These are phyloP conservation scores for Luffa aegyptiaca DNA, from an alignment of 306 rosid genomes.

Conservation along the genomic window DNA sequence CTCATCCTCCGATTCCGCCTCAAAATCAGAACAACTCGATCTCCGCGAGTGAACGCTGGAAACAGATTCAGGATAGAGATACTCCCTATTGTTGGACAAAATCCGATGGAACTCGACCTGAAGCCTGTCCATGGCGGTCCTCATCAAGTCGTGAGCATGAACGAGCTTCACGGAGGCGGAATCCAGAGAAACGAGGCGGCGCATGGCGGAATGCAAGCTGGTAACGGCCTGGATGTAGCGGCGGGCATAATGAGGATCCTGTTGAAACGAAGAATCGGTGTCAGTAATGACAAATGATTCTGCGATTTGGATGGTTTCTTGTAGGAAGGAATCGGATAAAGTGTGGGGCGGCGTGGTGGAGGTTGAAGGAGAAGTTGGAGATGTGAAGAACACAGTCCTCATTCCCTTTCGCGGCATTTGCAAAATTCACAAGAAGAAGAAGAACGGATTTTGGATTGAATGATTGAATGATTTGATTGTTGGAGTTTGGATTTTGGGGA, in stretches of 20 bases:
- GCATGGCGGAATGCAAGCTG: conserved; percentile 39
- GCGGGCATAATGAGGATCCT: conserved; percentile 26
- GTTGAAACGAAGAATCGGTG: conserved; percentile 13
- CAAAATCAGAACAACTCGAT: conserved; percentile 25
- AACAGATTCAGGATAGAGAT: conserved; percentile 25
- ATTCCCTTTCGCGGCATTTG: neutral
- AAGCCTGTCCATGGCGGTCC: conserved; percentile 33
- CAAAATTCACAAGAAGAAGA: neutral
- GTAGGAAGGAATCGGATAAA: conserved; percentile 27
- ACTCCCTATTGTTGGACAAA: conserved; percentile 27
- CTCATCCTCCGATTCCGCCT: conserved; percentile 30
- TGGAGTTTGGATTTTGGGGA: neutral
- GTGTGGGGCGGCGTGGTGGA: neutral
- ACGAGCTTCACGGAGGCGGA: conserved; percentile 30
- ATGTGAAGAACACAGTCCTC: conserved; percentile 19
- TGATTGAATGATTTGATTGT: neutral
- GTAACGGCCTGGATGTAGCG: conserved; percentile 30
- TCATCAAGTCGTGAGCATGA: conserved; percentile 29
- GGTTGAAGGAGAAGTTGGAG: neutral
- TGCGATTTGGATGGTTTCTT: conserved; percentile 35
- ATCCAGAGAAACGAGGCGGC: conserved; percentile 16
- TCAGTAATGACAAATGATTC: conserved; percentile 13
- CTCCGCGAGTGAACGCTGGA: conserved; percentile 17
- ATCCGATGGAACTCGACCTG: conserved; percentile 34
- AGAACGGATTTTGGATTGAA: neutral